These are phyloP conservation scores for Schwanniomyces vanrijiae DNA, from an alignment of 805 yeast genomes.

Conservation along the genomic window DNA sequence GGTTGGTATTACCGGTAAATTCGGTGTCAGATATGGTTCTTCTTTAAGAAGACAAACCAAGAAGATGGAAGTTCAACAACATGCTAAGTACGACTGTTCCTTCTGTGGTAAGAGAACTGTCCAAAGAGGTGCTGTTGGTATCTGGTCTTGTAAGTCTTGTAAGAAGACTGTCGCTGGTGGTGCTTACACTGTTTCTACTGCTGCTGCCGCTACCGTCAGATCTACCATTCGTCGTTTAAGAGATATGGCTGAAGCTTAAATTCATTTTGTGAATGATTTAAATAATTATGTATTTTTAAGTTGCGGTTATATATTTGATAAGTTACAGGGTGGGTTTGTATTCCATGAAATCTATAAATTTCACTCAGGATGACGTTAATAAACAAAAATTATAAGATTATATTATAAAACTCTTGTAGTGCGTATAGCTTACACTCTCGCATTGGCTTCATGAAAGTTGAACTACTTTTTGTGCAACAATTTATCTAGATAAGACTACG, in stretches of 20 bases:
- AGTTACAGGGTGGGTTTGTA: constrained; percentile 5
- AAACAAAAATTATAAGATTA: constrained; percentile 5
- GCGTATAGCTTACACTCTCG: too few species aligned
- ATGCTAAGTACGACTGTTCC: constrained; percentile 97
- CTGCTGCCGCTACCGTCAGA: constrained; percentile 99
- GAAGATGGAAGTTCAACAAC: constrained; percentile 98
- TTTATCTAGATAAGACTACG: not conserved
- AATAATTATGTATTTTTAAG: constrained; percentile 22
- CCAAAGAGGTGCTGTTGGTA: constrained; percentile 97
- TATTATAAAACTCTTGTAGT: too few species aligned
- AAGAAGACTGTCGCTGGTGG: constrained; percentile 99
- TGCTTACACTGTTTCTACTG: constrained; percentile 98
- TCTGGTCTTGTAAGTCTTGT: constrained; percentile 97
- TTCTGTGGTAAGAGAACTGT: constrained; percentile 99
- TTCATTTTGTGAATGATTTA: constrained; percentile 15
- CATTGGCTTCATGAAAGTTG: not conserved
- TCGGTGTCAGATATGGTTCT: constrained; percentile 99
- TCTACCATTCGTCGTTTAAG: constrained; percentile 99
- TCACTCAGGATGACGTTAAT: constrained; percentile 8
- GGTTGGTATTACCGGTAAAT: constrained; percentile 99
- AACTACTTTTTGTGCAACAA: not conserved
- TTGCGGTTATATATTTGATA: constrained; percentile 7
- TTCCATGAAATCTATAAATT: constrained; percentile 4
- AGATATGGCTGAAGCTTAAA: constrained; percentile 99
- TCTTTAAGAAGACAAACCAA: constrained; percentile 99